These are phyloP conservation scores for Penicillium sp. DNA, from an alignment of 2,329 filamentous ascomycete genomes.

Conservation along the genomic window DNA sequence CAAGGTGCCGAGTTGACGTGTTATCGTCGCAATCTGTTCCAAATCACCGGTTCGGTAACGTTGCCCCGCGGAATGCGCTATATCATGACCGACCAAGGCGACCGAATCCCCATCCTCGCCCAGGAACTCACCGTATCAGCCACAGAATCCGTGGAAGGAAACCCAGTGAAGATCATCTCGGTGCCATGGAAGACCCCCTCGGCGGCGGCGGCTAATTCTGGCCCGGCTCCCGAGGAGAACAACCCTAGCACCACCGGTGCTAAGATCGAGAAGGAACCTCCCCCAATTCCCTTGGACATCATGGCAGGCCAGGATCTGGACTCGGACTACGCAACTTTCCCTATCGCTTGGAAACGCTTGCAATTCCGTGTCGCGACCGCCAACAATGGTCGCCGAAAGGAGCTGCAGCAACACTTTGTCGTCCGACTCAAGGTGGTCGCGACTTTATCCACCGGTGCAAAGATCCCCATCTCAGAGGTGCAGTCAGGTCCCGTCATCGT, in stretches of 20 bases:
- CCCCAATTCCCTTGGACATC: constrained; percentile 70
- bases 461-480: constrained; percentile 76
- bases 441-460: constrained; percentile 77
- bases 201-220: constrained; percentile 59
- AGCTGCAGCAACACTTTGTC: constrained; percentile 94
- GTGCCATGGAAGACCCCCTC: constrained; percentile 94
- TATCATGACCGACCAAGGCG: constrained; percentile 77
- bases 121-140: constrained; percentile 88
- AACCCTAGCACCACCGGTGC: constrained; percentile 45
- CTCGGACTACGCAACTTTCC: constrained; percentile 83
- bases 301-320: constrained; percentile 67
- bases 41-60: constrained; percentile 86
- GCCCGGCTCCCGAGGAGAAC: constrained; percentile 45
- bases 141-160: constrained; percentile 91
- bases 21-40: constrained; percentile 92
- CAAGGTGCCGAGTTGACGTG: constrained; percentile 72
- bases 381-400: constrained; percentile 91
- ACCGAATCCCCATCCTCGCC: constrained; percentile 74
- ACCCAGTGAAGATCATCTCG: constrained; percentile 87
- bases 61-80: constrained; percentile 74
- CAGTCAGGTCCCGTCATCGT: constrained; percentile 91
- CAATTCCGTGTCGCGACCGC: constrained; percentile 95
- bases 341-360: constrained; percentile 88
- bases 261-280: constrained; percentile 79
- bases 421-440: constrained; percentile 82